Evolutionary conservation across 2,329 filamentous ascomycete genomes (phyloP), one percentile per base, ranked within the genome.

Genomic region (Colletotrichum sidae): DNA sequence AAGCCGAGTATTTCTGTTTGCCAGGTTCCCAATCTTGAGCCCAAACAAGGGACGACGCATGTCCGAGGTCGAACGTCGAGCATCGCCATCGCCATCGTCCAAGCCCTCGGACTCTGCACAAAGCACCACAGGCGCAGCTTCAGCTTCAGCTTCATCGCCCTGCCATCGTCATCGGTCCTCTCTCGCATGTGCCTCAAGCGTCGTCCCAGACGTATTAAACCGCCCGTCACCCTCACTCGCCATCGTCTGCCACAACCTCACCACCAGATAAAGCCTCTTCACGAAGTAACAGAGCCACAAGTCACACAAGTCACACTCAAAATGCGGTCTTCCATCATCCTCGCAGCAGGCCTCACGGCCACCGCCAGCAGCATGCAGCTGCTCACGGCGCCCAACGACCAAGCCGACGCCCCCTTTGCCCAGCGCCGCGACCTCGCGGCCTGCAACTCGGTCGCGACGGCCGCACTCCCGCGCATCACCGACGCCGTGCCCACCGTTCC

Each of bases 401-500:
- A 37, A 4, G 50, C 39, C 15, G 58, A 47, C 6, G 60, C 46
- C 39, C 15, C 42, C 41, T 41, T 35, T 33, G 41, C 25, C 17
- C 38, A 49, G 5, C 61, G 61, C 39, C 66, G 66, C 50, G 66
- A 67, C 17, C 44, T 68, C 41, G 39, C 58, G 33, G 17, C 47
- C 8, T 68, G 66, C 37, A 66, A 37, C 39, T 69, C 70, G 2
- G 67, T 70, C 50, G 72, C 68, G 38, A 44, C 58, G 2, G 50
- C 64, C 5, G 39, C 73, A 13, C 49, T 72, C 25, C 68, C 72
- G 10, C 54, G 49, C 9, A 47, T 74, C 15, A 70, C 68, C n/a
- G 55, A 63, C 38, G 63, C 37, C 33, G 33, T 69, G 12, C 73
- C 73, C 13, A 72, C 70, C 0, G 66, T 69, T 7, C 63, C 67